Conservation (phyloP, 352 stramenopile genomes). For the Blastocystis sp. region DNA sequence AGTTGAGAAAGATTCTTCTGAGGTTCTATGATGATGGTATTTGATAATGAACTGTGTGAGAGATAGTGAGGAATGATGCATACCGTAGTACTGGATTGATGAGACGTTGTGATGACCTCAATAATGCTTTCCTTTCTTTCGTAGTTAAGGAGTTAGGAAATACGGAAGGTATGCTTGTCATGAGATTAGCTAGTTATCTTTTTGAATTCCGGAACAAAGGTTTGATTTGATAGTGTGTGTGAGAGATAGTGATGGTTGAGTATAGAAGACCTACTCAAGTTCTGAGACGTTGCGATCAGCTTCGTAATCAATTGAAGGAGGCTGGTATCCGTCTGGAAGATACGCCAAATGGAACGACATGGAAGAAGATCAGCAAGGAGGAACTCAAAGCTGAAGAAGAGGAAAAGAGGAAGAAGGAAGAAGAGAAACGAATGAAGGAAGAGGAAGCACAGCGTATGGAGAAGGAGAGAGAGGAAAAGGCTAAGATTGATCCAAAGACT, state of each 20-base stretch:
- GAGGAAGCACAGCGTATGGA: slow-evolving; percentile 65
- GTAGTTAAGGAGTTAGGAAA: slow-evolving; percentile 79
- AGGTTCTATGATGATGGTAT: too few relatives aligned
- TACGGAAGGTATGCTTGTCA: slow-evolving; percentile 71
- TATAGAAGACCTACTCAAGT: slow-evolving; percentile 65
- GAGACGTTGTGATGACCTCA: slow-evolving; percentile 75
- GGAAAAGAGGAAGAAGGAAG: slow-evolving; percentile 70
- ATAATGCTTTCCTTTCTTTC: slow-evolving; percentile 77
- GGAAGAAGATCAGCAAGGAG: slow-evolving; percentile 81
- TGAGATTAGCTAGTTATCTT: slow-evolving; percentile 73
- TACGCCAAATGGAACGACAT: slow-evolving; percentile 71
- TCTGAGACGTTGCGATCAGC: slow-evolving; percentile 75
- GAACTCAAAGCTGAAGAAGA: slow-evolving; percentile 74
- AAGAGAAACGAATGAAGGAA: slow-evolving; percentile 67
- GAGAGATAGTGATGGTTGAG: too few relatives aligned
- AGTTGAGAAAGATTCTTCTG: too few relatives aligned
- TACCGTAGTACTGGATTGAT: slow-evolving; percentile 68
- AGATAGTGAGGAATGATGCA: too few relatives aligned
- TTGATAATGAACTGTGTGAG: too few relatives aligned
- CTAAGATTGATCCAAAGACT: slow-evolving; percentile 80
- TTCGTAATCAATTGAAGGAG: slow-evolving; percentile 78
- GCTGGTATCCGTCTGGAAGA: slow-evolving; percentile 80
- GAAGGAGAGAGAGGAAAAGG: slow-evolving; percentile 74
- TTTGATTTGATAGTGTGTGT: too few relatives aligned
- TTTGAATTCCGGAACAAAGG: too few relatives aligned